Evolutionary conservation across 2,329 filamentous ascomycete species (phyloP), one percentile per base, ranked within the genome.

Genomic region (Sporothrix inflata): DNA sequence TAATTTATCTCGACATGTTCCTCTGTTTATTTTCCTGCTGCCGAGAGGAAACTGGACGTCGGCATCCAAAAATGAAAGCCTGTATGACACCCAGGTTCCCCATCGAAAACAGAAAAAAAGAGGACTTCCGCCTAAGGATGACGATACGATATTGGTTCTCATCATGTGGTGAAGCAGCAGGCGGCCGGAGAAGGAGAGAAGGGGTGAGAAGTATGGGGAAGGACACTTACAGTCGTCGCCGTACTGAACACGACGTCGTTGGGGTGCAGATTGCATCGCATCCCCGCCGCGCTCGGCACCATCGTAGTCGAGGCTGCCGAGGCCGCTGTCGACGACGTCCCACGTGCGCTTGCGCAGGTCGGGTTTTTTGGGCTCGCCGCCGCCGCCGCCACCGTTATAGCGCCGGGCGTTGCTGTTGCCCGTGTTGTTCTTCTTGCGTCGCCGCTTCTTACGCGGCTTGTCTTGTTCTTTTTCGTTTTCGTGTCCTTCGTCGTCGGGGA

Each of bases 61-160:
- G 3, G 47, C 57, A 19, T 42, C n/a, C 55, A 70, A 21, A 40
- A 38, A 40, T 11, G 19, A 40, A 40, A 21, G 19, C 53, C 19
- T 38, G 1, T 4, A 14, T 24, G 0, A 3, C 61, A 21, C n/a
- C 19, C 3, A 47, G 4, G 21, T 24, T 34, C 19, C 8, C n/a
- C 11, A 4, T 47, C 53, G 21, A 24, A 24, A 53, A n/a, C 12
- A 65, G 21, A 19, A 12, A 45, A 34, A 21, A 47, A 27, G 30
- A 70, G 72, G 83, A 84, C 82, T 83, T 97, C 90, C 88, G 94
- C 86, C 93, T 97, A 97, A 97, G 94, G 94, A 97, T 97, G 94
- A 97, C 93, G 92, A 94, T 94, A 94, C 87, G 84, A 87, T 87
- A 71, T 27, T 27, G 57, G 83, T 82, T 94, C 90, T 96, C 94